Conservation (phyloP, 768 basidiomycete genomes). For the Calocybe indica region DNA sequence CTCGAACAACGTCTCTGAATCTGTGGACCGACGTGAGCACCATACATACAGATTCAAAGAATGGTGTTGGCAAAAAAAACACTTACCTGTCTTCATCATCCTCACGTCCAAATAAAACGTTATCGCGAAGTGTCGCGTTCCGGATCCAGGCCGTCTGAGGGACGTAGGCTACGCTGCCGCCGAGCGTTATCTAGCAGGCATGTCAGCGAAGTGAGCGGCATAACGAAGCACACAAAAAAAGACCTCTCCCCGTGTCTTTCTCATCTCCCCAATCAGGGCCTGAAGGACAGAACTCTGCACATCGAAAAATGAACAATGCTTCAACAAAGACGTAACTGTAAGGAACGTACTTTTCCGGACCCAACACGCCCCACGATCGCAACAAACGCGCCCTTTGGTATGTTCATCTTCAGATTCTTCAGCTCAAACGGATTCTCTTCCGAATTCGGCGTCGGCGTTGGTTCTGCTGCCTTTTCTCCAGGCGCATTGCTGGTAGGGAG, state of each 20-base stretch:
- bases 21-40: slow-evolving; percentile 19
- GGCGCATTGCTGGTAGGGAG: slow-evolving; percentile 4
- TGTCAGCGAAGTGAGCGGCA: slow-evolving; percentile 9
- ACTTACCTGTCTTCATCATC: slow-evolving; percentile 51
- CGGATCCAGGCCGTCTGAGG: slow-evolving; percentile 62
- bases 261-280: slow-evolving; percentile 64
- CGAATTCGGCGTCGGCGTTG: slow-evolving; percentile 6
- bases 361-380: slow-evolving; percentile 73
- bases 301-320: neutral
- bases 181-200: slow-evolving; percentile 37
- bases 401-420: slow-evolving; percentile 35
- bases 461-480: slow-evolving; percentile 2
- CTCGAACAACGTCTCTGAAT: slow-evolving; percentile 50
- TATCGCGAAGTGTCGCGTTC: slow-evolving; percentile 65
- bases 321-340: slow-evolving; percentile 11
- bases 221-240: neutral
- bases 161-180: slow-evolving; percentile 51
- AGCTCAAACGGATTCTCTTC: slow-evolving; percentile 39
- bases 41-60: neutral
- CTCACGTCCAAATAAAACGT: slow-evolving; percentile 67
- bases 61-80: slow-evolving; percentile 12
- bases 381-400: slow-evolving; percentile 55
- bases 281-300: slow-evolving; percentile 49
- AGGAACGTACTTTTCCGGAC: slow-evolving; percentile 51
- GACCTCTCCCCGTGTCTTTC: slow-evolving; percentile 49